Conservation (phyloP, 768 basidiomycete genomes). For the Boletus sensibilis region DNA sequence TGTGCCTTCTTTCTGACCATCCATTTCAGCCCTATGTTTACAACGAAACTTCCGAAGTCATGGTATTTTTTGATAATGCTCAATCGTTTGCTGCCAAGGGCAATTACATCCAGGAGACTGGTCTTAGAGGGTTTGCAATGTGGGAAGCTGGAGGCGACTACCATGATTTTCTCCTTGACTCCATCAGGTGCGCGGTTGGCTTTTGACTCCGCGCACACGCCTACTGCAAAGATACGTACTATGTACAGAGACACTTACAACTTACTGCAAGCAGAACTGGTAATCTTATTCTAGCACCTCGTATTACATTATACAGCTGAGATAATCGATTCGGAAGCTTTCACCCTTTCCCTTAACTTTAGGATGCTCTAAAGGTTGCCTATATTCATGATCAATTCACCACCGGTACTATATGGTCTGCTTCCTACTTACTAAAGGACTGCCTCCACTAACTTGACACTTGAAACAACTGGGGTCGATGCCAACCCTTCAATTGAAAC, state of each 20-base stretch:
- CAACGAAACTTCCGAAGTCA: constrained; percentile 47
- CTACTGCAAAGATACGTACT: not conserved
- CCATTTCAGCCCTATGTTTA: constrained; percentile 59
- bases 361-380: no score
- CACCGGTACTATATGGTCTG: not conserved
- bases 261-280: not conserved
- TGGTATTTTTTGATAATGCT: constrained; percentile 64
- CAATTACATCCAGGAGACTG: constrained; percentile 48
- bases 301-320: not conserved
- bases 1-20: not conserved
- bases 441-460: not conserved
- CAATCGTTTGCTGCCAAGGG: constrained; percentile 60
- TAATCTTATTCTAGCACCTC: not conserved
- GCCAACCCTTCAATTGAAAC: not conserved
- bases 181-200: constrained; percentile 36
- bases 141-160: constrained; percentile 71
- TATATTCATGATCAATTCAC: not conserved
- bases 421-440: not conserved
- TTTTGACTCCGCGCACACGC: not conserved
- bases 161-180: constrained; percentile 57
- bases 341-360: no score
- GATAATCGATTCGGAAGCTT: not conserved
- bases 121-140: constrained; percentile 61
- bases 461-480: not conserved
- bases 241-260: not conserved